Evolutionary conservation across 768 basidiomycete species (phyloP).

Genomic region (Tricholoma sp.): DNA sequence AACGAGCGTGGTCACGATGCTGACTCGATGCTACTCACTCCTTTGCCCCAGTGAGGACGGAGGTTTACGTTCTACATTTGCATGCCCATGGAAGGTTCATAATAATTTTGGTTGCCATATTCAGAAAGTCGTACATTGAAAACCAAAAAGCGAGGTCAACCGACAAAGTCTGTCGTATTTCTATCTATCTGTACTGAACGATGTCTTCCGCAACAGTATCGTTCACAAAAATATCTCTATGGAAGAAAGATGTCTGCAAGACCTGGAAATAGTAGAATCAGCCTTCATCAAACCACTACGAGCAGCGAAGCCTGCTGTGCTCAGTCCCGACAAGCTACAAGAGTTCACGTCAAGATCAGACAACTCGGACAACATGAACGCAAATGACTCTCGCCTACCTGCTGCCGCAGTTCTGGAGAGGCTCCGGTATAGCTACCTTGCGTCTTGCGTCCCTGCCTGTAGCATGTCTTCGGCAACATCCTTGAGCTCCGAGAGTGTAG

Average conservation of each 20-base stretch:
- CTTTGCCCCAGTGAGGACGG: slow-evolving; percentile 85
- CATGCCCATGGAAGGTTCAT: slow-evolving; percentile 67
- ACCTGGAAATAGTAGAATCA: slow-evolving; percentile 78
- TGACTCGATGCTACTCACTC: slow-evolving; percentile 88
- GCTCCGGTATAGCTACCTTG: not conserved
- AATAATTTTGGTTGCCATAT: slow-evolving; percentile 30
- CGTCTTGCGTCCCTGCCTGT: too few species aligned
- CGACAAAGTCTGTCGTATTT: slow-evolving; percentile 52
- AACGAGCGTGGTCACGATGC: slow-evolving; percentile 83
- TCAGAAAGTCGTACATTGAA: slow-evolving; percentile 32
- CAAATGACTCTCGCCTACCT: slow-evolving; percentile 44
- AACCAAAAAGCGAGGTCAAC: slow-evolving; percentile 74
- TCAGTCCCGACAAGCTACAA: slow-evolving; percentile 52
- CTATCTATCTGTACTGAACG: not conserved
- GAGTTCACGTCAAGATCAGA: slow-evolving; percentile 31
- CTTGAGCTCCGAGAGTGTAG: slow-evolving; percentile 81
- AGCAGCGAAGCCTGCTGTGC: slow-evolving; percentile 35
- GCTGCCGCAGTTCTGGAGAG: not conserved
- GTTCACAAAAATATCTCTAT: slow-evolving; percentile 86
- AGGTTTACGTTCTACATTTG: slow-evolving; percentile 72
- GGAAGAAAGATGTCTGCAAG: slow-evolving; percentile 86
- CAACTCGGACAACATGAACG: not conserved
- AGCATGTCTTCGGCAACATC: slow-evolving; percentile 87
- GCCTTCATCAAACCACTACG: slow-evolving; percentile 53
- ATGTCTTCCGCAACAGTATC: slow-evolving; percentile 34